Evolutionary conservation across 495 filamentous ascomycete genomes (phyloP).

Genomic region (Opeltia flavorubescens): DNA sequence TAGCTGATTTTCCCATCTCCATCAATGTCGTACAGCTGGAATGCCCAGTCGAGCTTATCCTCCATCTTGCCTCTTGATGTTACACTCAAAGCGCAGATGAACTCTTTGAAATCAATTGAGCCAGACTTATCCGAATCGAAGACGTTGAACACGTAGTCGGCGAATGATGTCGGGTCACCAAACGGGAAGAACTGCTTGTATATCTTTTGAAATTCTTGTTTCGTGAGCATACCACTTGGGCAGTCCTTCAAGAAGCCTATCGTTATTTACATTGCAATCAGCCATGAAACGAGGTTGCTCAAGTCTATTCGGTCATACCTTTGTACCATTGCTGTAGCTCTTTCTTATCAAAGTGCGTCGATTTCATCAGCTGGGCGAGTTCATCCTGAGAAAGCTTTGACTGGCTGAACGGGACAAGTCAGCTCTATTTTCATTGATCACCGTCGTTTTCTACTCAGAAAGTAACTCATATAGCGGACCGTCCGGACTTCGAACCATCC

Average conservation of each 20-base stretch:
- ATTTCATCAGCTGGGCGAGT: slow-evolving; percentile 85
- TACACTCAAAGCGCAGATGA: slow-evolving; percentile 95
- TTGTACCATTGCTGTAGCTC: slow-evolving; percentile 99
- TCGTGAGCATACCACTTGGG: slow-evolving; percentile 88
- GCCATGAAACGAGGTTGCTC: not conserved
- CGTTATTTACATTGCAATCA: not conserved
- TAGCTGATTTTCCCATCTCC: slow-evolving; percentile 98
- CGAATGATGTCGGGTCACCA: slow-evolving; percentile 89
- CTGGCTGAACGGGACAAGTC: slow-evolving; percentile 38
- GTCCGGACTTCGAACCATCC: not conserved
- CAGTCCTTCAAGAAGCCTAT: slow-evolving; percentile 96
- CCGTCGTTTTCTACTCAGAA: not conserved
- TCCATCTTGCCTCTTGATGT: slow-evolving; percentile 97
- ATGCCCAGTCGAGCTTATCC: slow-evolving; percentile 98
- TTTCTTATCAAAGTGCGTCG: slow-evolving; percentile 99
- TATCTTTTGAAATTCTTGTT: slow-evolving; percentile 98
- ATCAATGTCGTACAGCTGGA: slow-evolving; percentile 98
- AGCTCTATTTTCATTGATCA: not conserved
- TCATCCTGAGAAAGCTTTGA: slow-evolving; percentile 93
- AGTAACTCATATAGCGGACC: not conserved
- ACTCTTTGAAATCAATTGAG: slow-evolving; percentile 98
- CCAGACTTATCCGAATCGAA: slow-evolving; percentile 96
- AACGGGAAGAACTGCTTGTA: slow-evolving; percentile 99
- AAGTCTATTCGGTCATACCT: slow-evolving; percentile 37
- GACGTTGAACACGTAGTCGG: slow-evolving; percentile 98